These are phyloP conservation scores for Pleurotus cornucopiae DNA, from an alignment of 768 basidiomycete species.

Conservation along the genomic window DNA sequence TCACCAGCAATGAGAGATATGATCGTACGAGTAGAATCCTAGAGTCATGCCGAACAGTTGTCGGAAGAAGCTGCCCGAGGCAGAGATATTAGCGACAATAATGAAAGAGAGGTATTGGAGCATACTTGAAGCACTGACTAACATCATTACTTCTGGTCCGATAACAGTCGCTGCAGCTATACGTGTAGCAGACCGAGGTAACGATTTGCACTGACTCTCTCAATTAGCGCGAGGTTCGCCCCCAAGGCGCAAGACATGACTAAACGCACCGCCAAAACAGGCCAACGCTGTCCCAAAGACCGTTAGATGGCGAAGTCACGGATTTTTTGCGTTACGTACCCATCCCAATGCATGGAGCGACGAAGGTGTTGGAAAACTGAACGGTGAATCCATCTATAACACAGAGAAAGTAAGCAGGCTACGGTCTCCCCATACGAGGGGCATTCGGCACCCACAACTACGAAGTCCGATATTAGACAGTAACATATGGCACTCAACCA, in stretches of 20 bases:
- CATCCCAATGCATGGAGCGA: conserved; percentile 35
- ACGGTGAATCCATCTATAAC: conserved; percentile 29
- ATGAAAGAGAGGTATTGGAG: background rate
- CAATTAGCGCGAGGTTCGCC: background rate
- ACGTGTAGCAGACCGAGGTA: conserved; percentile 32
- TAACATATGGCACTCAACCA: too few relatives aligned
- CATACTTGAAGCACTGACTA: conserved; percentile 34
- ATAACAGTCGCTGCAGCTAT: conserved; percentile 36
- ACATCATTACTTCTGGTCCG: conserved; percentile 31
- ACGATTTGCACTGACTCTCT: conserved; percentile 27
- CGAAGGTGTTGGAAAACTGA: conserved; percentile 28
- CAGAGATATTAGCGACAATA: background rate
- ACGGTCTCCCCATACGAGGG: background rate
- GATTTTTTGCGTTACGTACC: conserved; percentile 17
- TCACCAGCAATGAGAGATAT: background rate
- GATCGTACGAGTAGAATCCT: conserved; percentile 34
- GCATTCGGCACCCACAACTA: background rate
- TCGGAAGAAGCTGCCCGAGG: conserved; percentile 25
- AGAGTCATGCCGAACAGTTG: conserved; percentile 32
- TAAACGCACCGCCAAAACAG: conserved; percentile 28
- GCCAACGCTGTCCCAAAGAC: conserved; percentile 21
- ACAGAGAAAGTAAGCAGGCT: background rate
- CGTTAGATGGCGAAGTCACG: too few relatives aligned
- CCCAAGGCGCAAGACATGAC: background rate
- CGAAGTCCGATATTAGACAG: too few relatives aligned